Conservation (phyloP, 2,329 filamentous ascomycete species). For the Sclerotinia subarctica region DNA sequence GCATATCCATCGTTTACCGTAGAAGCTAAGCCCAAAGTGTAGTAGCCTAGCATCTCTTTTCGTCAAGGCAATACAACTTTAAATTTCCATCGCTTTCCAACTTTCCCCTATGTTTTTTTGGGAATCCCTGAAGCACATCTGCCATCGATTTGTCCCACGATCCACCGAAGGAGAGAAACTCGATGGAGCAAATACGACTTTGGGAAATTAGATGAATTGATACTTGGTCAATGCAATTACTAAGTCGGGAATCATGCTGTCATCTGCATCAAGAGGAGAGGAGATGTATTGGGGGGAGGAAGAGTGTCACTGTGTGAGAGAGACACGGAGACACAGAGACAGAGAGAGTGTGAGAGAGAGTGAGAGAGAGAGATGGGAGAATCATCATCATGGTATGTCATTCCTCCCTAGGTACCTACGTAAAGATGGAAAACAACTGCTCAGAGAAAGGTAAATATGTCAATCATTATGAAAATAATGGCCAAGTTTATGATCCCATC, state of each 20-base stretch:
- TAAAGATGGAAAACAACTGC: neutral
- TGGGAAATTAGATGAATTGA: slow-evolving; percentile 7
- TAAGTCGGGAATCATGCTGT: neutral
- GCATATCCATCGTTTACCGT: neutral
- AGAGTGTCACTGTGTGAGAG: neutral
- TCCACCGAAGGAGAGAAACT: neutral
- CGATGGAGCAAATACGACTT: slow-evolving; percentile 8
- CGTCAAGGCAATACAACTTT: neutral
- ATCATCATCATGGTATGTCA: neutral
- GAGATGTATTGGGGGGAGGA: neutral
- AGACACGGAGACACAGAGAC: too few species aligned
- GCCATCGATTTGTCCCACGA: neutral
- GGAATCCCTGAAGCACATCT: slow-evolving; percentile 9
- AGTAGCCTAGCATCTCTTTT: slow-evolving; percentile 1
- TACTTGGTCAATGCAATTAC: neutral
- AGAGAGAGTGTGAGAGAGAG: neutral
- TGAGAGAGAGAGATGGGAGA: neutral
- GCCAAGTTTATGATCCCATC: neutral
- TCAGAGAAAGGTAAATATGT: neutral
- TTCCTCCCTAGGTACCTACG: too few species aligned
- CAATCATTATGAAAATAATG: neutral
- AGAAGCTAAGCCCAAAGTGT: neutral
- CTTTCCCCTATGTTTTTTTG: slow-evolving; percentile 1
- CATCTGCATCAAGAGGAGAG: neutral
- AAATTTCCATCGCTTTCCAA: slow-evolving; percentile 7